These are phyloP conservation scores for Wickerhamomyces canadensis DNA, from an alignment of 805 yeast species.

Conservation along the genomic window DNA sequence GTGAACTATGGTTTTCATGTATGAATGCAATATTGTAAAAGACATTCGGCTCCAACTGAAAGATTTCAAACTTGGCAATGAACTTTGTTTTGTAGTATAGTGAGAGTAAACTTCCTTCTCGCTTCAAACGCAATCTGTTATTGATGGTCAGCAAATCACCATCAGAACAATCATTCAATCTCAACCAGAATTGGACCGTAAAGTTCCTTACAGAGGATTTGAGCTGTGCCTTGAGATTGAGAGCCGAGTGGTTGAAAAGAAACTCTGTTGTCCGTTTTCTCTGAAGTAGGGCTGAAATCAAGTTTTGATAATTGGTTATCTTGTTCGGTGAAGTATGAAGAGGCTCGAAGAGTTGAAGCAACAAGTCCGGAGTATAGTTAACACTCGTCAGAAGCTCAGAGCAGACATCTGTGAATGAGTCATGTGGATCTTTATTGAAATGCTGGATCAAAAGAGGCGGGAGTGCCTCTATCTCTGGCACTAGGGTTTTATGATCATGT, in stretches of 20 bases:
- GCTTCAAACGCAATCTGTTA: slow-evolving; percentile 15
- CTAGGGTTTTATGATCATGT: neutral
- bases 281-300: slow-evolving; percentile 5
- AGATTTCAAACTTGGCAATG: slow-evolving; percentile 13
- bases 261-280: slow-evolving; percentile 18
- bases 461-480: neutral
- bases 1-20: slow-evolving; percentile 10
- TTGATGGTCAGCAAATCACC: slow-evolving; percentile 24
- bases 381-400: neutral
- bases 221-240: slow-evolving; percentile 8
- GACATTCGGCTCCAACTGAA: slow-evolving; percentile 9
- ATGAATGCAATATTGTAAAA: slow-evolving; percentile 18
- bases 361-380: neutral
- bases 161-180: slow-evolving; percentile 23
- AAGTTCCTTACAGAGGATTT: slow-evolving; percentile 4
- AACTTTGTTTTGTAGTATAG: slow-evolving; percentile 14
- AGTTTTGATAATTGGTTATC: neutral
- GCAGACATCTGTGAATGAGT: neutral
- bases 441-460: neutral
- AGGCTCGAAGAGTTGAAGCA: neutral
- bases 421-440: neutral
- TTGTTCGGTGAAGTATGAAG: neutral
- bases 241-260: slow-evolving; percentile 25
- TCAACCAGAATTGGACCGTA: slow-evolving; percentile 26
- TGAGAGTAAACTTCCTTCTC: slow-evolving; percentile 29